Evolutionary conservation across 352 stramenopile species (phyloP), one percentile per base, ranked within the genome.

Genomic region (Phytopythium litorale): DNA sequence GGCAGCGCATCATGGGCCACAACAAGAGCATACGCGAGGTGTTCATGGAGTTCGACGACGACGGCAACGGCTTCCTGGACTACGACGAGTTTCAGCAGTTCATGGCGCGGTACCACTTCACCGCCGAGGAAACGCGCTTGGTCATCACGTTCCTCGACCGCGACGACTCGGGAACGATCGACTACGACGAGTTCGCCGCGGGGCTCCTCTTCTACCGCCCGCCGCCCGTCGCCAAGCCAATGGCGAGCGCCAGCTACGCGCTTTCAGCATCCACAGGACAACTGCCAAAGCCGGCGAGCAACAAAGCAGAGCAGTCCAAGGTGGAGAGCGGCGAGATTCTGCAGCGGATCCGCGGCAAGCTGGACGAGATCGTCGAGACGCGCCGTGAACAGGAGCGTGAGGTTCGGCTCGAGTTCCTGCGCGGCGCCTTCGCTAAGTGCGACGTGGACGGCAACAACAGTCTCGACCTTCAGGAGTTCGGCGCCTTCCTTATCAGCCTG

Each of bases 1-100:
- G 79, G 0, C 75, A 91, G 56, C 75, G 81, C 46, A 78, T 89
- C 7, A 87, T 91, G 70, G 81, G 79, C 0, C 70, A 82, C n/a
- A 86, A 67, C 68, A 91, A 91, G 63, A 87, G 71, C 21, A 91
- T 91, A 37, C 77, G 81, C 32, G 79, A 91, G 56, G 68, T 91
- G 7, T 89, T 89, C 25, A 71, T 87, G 60, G 78, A 91, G 55
- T 89, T 86, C 59, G 79, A 91, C 50, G 32, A 58, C 7, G 79
- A 91, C 53, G 71, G 66, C 9, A 91, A 81, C 40, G 81, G 79
- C 0, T 72, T 72, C 25, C 70, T 91, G 16, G 81, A 91, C 60
- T 74, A 91, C 57, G 72, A 71, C 46, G 81, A 91, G 62, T 91
- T 91, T 60, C 75, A 75, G 33, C 65, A 59, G n/a, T 89, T 91